A percentile compares a stretch with the other conserved stretches of the same genome.
These are phyloP conservation scores for Sclerotinia glacialis DNA, from an alignment of 2,329 filamentous ascomycete genomes.

Conservation along the genomic window DNA sequence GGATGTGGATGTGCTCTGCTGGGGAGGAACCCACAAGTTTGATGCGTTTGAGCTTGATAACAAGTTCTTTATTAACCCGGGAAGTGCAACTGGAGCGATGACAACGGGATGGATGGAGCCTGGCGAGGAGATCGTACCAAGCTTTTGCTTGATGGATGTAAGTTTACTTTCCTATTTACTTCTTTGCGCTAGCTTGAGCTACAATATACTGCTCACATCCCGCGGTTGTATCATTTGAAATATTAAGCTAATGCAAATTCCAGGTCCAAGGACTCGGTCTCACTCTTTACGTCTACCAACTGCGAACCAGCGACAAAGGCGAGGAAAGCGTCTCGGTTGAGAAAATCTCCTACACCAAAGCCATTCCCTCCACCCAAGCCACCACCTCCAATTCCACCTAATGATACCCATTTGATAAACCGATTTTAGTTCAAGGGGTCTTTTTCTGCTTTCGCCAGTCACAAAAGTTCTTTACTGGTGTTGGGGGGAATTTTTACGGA, in stretches of 20 bases:
- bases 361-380: slow-evolving; percentile 42
- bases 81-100: slow-evolving; percentile 63
- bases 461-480: slow-evolving; percentile 14
- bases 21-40: slow-evolving; percentile 65
- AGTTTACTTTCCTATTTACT: slow-evolving; percentile 44
- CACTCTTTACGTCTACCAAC: slow-evolving; percentile 90
- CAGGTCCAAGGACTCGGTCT: slow-evolving; percentile 95
- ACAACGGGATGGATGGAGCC: slow-evolving; percentile 56
- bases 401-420: slow-evolving; percentile 26
- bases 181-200: neutral
- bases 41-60: slow-evolving; percentile 72
- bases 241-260: too few relatives aligned
- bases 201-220: too few relatives aligned
- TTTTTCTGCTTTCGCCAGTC: neutral
- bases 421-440: slow-evolving; percentile 1
- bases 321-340: slow-evolving; percentile 78
- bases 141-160: slow-evolving; percentile 98
- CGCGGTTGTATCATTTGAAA: too few relatives aligned
- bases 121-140: slow-evolving; percentile 74
- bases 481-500: neutral
- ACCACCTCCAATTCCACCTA: slow-evolving; percentile 24
- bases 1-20: slow-evolving; percentile 67
- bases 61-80: slow-evolving; percentile 71
- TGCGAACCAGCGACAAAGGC: slow-evolving; percentile 73
- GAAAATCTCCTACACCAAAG: slow-evolving; percentile 83